These are phyloP conservation scores for Ogataea ramenticola DNA, from an alignment of 805 yeast genomes.

Conservation along the genomic window DNA sequence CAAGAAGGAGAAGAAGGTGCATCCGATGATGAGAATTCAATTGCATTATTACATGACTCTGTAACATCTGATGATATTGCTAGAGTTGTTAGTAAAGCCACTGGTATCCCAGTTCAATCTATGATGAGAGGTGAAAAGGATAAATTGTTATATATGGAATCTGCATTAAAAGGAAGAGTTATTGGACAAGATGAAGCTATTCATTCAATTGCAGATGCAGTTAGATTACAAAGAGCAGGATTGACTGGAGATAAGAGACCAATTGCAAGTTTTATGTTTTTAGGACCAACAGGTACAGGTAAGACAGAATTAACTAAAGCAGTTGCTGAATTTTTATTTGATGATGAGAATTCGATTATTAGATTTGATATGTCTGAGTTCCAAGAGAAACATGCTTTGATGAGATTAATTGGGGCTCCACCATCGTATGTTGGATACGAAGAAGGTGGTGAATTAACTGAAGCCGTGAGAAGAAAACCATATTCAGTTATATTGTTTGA, in stretches of 20 bases:
- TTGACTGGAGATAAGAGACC: constrained; percentile 91
- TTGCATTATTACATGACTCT: constrained; percentile 68
- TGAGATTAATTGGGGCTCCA: constrained; percentile 93
- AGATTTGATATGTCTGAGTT: constrained; percentile 98
- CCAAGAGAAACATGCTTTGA: constrained; percentile 88
- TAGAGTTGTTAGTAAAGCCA: constrained; percentile 83
- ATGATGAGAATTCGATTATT: constrained; percentile 78
- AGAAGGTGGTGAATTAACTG: constrained; percentile 93
- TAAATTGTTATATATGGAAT: constrained; percentile 81
- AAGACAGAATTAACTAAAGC: constrained; percentile 94
- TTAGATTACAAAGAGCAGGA: constrained; percentile 93
- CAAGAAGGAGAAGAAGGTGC: constrained; percentile 8
- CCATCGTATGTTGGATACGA: constrained; percentile 98
- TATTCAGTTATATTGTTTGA: constrained; percentile 89
- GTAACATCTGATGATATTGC: constrained; percentile 95
- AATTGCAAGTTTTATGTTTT: constrained; percentile 90
- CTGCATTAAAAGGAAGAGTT: constrained; percentile 65
- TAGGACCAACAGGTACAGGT: constrained; percentile 99
- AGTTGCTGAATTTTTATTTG: constrained; percentile 85
- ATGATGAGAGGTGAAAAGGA: constrained; percentile 94
- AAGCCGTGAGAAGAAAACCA: constrained; percentile 92
- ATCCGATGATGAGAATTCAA: constrained; percentile 25
- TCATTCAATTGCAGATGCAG: constrained; percentile 84
- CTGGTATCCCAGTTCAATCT: constrained; percentile 90
- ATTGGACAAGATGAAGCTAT: constrained; percentile 97